A percentile compares a stretch with the other conserved stretches of the same genome.
These are phyloP conservation scores for Oenanthe javanica DNA, from an alignment of 140 eudicot species.

Conservation along the genomic window DNA sequence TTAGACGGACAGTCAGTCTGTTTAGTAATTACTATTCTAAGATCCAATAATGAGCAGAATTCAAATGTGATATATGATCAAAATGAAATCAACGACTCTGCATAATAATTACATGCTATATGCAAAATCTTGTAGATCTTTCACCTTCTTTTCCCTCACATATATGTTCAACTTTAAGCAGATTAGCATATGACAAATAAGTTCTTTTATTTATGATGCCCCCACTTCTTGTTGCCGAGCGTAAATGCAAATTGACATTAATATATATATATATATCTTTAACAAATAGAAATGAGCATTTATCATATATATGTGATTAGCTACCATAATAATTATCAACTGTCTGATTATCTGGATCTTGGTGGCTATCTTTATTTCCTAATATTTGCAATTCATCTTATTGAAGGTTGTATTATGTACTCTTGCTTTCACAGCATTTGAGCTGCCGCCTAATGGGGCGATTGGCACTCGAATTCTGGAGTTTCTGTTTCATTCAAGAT, in stretches of 20 bases:
- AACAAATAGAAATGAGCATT: background rate
- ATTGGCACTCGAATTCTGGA: constrained; percentile 79
- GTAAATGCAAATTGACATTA: background rate
- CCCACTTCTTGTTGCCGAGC: background rate
- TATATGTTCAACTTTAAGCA: background rate
- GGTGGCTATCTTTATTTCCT: background rate
- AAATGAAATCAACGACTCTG: background rate
- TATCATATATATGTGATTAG: background rate
- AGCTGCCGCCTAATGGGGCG: constrained; percentile 96
- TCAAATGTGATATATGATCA: background rate
- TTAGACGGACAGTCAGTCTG: background rate
- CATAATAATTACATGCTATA: background rate
- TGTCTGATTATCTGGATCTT: background rate
- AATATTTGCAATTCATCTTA: constrained; percentile 14
- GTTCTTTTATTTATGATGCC: background rate
- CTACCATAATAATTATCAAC: background rate
- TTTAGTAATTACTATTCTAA: background rate
- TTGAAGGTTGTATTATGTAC: constrained; percentile 75
- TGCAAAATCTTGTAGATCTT: background rate
- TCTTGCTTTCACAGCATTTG: constrained; percentile 96
- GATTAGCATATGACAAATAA: background rate
- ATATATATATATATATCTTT: background rate
- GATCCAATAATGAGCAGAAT: background rate
- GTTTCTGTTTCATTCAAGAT: constrained; percentile 87
- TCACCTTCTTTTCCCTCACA: background rate